These are phyloP conservation scores for Xylariaceae sp. DNA, from an alignment of 2,329 filamentous ascomycete species.

Conservation along the genomic window DNA sequence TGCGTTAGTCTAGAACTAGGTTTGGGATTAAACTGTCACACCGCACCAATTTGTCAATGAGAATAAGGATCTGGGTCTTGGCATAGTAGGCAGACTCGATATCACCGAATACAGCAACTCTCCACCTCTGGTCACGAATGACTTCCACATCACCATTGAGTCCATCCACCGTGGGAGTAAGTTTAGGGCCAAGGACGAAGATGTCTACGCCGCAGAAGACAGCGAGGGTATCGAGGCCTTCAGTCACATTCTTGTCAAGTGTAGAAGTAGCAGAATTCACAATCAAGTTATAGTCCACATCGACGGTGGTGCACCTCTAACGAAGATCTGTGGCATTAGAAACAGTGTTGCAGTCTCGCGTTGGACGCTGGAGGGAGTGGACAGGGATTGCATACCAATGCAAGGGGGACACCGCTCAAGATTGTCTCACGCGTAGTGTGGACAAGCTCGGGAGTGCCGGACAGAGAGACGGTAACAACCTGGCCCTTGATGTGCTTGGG, in stretches of 20 bases:
- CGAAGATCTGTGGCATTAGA: conserved; percentile 27
- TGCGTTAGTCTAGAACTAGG: conserved; percentile 17
- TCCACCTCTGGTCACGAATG: conserved; percentile 83
- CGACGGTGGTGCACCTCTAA: conserved; percentile 87
- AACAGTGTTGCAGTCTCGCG: conserved; percentile 13
- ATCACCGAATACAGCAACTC: conserved; percentile 92
- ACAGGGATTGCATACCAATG: conserved; percentile 63
- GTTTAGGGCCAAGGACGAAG: conserved; percentile 87
- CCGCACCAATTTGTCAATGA: conserved; percentile 89
- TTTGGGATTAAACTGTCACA: conserved; percentile 1
- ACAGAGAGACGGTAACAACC: conserved; percentile 86
- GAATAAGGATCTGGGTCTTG: conserved; percentile 91
- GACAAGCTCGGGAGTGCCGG: conserved; percentile 80
- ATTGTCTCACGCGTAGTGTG: conserved; percentile 87
- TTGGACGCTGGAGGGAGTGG: conserved; percentile 6
- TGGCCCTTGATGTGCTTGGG: conserved; percentile 66
- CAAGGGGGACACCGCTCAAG: conserved; percentile 86
- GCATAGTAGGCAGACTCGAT: conserved; percentile 94
- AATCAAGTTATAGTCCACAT: conserved; percentile 87
- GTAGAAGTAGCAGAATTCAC: conserved; percentile 66
- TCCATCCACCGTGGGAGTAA: conserved; percentile 71
- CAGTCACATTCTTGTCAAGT: conserved; percentile 71
- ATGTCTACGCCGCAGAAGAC: conserved; percentile 92
- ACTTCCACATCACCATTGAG: conserved; percentile 76
- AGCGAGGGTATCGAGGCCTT: conserved; percentile 83